Evolutionary conservation across 116 monocot species (phyloP), one percentile per base, ranked within the genome.

Genomic region (Posidonia oceanica): DNA sequence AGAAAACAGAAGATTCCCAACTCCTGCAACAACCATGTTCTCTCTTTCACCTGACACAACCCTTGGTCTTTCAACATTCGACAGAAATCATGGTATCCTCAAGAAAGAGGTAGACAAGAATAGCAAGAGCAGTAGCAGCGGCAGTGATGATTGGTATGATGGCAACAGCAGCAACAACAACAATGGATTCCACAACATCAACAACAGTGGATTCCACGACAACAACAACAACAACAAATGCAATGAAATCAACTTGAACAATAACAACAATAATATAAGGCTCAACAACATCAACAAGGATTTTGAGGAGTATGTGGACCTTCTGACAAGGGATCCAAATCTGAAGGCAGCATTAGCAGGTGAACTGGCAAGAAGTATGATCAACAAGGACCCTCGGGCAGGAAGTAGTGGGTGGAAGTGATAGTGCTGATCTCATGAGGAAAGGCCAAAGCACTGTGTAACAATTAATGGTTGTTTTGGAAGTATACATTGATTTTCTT

Each of bases 291-390:
- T 16, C 55, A 56, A 16, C 61, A 5, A 11, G 65, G 20, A 20
- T 42, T 41, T 72, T 36, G 75, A 72, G 51, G 74, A 78, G 51
- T 74, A 83, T 64, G 72, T 67, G 48, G 65, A 41, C 0, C 22
- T 70, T 39, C 59, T 87, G 68, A 68, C 76, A 3, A 83, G 54
- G 13, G 83, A 87, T 57, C 80, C 87, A 0, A 52, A 74, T 29
- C 83, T 83, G 69, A 79, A 78, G 20, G 59, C 76, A 6, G 76
- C 78, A 3, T 71, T 87, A 15, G 87, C 87, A 21, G 51, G 52
- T n/a, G 87, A 75, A 11, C 73, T 87, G 52, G 82, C 82, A 16
- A 79, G 79, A 16, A 82, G 58, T 16, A 69, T 81, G 29, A 40
- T 10, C 11, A 48, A 48, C 7, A 12, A 48, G 48, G 48, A 48